These are phyloP conservation scores for Tilletia walkeri DNA, from an alignment of 1,284 basidiomycete species.

Conservation along the genomic window DNA sequence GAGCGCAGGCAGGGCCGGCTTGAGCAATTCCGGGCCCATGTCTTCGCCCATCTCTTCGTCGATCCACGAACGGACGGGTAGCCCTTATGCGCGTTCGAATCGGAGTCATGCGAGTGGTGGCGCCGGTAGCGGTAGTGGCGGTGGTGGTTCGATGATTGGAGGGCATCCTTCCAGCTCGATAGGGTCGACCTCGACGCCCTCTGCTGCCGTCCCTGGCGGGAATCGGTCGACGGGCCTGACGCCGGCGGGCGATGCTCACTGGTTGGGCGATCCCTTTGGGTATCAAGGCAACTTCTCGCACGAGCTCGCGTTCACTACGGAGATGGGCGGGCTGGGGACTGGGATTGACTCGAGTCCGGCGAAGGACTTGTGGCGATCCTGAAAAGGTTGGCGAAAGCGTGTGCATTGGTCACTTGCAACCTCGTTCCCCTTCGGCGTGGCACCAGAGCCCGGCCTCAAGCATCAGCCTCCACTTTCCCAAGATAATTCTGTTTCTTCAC, in stretches of 20 bases:
- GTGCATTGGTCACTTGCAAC: too few relatives aligned
- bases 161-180: not conserved
- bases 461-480: too few relatives aligned
- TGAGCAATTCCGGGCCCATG: not conserved
- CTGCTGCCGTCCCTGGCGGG: not conserved
- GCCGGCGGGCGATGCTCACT: not conserved
- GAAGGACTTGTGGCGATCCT: not conserved
- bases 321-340: slow-evolving; percentile 16
- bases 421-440: too few relatives aligned
- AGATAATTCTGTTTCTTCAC: too few relatives aligned
- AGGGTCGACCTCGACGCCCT: not conserved
- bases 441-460: too few relatives aligned
- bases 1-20: too few relatives aligned
- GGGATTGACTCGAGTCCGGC: slow-evolving; percentile 16
- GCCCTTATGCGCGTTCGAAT: slow-evolving; percentile 10
- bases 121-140: not conserved
- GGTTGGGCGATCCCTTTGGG: slow-evolving; percentile 28
- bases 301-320: slow-evolving; percentile 21
- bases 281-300: slow-evolving; percentile 25
- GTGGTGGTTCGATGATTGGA: not conserved
- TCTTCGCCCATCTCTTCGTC: not conserved
- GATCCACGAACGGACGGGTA: not conserved
- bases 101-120: not conserved
- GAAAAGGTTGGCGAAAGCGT: too few relatives aligned
- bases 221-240: not conserved